phyloP scores from a whole-genome alignment of 2,329 filamentous ascomycete genomes.

The Ascochyta lentis region DNA sequence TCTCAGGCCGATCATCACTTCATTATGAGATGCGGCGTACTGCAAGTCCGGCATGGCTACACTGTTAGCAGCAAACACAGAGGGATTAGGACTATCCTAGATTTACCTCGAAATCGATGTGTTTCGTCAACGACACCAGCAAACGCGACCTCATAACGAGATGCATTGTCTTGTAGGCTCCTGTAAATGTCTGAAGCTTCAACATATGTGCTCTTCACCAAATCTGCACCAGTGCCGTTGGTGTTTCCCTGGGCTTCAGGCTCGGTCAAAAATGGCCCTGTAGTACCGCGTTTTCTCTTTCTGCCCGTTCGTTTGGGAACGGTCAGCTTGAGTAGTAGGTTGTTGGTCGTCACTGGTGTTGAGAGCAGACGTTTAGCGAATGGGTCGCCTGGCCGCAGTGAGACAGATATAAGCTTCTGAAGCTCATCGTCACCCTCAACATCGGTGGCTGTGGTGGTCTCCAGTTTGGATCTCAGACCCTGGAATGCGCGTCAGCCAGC shows the following conservation, averaged over 20 bases:
- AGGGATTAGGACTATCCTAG: background rate
- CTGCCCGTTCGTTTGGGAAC: constrained; percentile 86
- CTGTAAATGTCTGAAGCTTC: constrained; percentile 59
- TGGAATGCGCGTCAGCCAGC: constrained; percentile 24
- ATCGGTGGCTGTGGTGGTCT: constrained; percentile 26
- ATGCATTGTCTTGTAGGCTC: constrained; percentile 73
- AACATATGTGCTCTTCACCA: constrained; percentile 18
- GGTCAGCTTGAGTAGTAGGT: constrained; percentile 84
- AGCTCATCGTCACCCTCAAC: constrained; percentile 43
- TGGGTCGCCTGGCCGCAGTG: constrained; percentile 79
- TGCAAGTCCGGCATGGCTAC: constrained; percentile 82
- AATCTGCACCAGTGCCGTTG: background rate
- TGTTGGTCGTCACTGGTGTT: constrained; percentile 76
- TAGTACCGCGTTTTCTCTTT: constrained; percentile 80
- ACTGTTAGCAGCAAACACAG: constrained; percentile 20
- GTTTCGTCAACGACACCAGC: constrained; percentile 78
- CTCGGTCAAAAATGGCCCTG: constrained; percentile 62
- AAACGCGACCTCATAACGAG: constrained; percentile 70
- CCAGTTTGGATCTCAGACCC: constrained; percentile 39
- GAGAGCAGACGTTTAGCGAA: constrained; percentile 81
- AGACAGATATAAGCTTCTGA: constrained; percentile 67
- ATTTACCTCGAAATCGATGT: constrained; percentile 79
- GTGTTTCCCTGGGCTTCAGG: constrained; percentile 36
- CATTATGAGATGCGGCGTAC: constrained; percentile 71
- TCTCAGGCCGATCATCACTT: constrained; percentile 74